Conservation (phyloP, 331 rosid genomes). For the Stylosanthes scabra region DNA sequence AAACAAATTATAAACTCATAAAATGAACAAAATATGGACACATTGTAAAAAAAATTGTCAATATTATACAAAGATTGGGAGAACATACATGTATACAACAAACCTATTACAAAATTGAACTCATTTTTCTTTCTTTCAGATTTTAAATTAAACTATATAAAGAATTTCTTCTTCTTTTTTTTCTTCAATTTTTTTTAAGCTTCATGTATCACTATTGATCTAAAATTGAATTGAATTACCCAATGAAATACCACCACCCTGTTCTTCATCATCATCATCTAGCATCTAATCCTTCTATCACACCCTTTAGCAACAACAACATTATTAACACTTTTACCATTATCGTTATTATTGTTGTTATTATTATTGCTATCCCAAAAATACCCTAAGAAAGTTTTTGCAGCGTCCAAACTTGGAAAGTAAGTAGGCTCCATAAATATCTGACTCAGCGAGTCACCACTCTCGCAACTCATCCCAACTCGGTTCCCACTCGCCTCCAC, state of each 20-base stretch:
- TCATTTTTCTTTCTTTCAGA: background rate
- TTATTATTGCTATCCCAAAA: constrained; percentile 41
- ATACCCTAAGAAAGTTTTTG: constrained; percentile 83
- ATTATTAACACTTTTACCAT: background rate
- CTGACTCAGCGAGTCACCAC: constrained; percentile 74
- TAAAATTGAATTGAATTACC: background rate
- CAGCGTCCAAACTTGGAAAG: constrained; percentile 94
- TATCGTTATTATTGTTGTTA: background rate
- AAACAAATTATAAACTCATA: too few relatives aligned
- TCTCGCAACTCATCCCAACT: constrained; percentile 56
- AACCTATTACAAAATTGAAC: constrained; percentile 26
- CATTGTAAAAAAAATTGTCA: background rate
- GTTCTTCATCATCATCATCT: background rate
- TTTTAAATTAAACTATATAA: background rate
- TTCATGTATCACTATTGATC: background rate
- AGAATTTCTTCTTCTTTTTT: constrained; percentile 6
- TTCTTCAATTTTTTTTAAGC: background rate
- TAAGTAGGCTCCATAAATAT: constrained; percentile 85
- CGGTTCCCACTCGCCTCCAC: constrained; percentile 87
- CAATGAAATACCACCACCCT: background rate
- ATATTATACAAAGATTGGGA: background rate
- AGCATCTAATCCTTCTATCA: background rate
- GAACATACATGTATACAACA: background rate
- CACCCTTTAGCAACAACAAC: background rate
- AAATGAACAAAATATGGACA: background rate